These are phyloP conservation scores for Penicillium herquei DNA, from an alignment of 495 filamentous ascomycete species.

Conservation along the genomic window DNA sequence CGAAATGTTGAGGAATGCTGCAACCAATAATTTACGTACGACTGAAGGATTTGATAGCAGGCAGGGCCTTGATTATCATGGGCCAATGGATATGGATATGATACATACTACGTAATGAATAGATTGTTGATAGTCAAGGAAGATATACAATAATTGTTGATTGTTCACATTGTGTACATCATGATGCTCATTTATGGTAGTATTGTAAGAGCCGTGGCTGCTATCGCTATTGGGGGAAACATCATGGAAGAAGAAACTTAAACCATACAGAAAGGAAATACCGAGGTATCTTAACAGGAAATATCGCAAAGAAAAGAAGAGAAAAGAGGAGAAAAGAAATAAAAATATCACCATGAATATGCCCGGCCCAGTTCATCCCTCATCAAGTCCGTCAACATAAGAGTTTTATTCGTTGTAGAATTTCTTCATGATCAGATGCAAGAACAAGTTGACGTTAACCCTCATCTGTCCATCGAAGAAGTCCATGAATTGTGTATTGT, in stretches of 20 bases:
- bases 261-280: slow-evolving; percentile 22
- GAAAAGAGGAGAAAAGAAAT: slow-evolving; percentile 19
- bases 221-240: slow-evolving; percentile 20
- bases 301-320: slow-evolving; percentile 18
- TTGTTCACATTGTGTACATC: slow-evolving; percentile 25
- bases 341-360: slow-evolving; percentile 30
- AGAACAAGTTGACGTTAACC: slow-evolving; percentile 91
- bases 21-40: too few relatives aligned
- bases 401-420: slow-evolving; percentile 71
- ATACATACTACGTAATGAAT: neutral
- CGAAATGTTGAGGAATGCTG: too few relatives aligned
- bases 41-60: neutral
- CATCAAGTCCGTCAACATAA: slow-evolving; percentile 23
- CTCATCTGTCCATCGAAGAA: slow-evolving; percentile 85
- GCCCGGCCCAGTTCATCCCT: slow-evolving; percentile 24
- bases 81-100: neutral
- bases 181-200: slow-evolving; percentile 17
- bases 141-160: neutral
- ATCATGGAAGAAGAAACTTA: slow-evolving; percentile 4
- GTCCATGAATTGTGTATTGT: slow-evolving; percentile 90
- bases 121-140: neutral
- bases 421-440: slow-evolving; percentile 97
- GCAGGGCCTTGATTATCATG: neutral
- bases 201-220: slow-evolving; percentile 17
- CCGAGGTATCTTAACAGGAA: slow-evolving; percentile 35